Percentiles rank a stretch among this genome's conserved stretches.
These are phyloP conservation scores for Hypoxylon sp. DNA, from an alignment of 2,329 filamentous ascomycete genomes.

Conservation along the genomic window DNA sequence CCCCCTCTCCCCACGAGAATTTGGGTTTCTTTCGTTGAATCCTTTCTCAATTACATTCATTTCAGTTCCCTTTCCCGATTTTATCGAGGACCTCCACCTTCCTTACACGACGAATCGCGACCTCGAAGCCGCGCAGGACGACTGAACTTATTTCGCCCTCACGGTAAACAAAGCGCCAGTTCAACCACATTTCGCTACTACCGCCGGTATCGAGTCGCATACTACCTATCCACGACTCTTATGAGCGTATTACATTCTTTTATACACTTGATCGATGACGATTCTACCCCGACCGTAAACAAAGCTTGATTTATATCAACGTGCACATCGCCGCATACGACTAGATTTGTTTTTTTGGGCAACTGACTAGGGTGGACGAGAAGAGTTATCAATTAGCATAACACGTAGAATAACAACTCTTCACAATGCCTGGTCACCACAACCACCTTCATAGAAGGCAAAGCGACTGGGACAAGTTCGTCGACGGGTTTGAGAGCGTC, in stretches of 20 bases:
- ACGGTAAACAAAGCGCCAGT: conserved; percentile 41
- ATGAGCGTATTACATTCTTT: conserved; percentile 50
- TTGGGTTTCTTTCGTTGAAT: conserved; percentile 41
- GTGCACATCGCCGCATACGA: conserved; percentile 6
- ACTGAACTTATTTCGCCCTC: conserved; percentile 42
- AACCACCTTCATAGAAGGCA: conserved; percentile 50
- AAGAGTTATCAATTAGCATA: conserved; percentile 18
- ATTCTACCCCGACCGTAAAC: conserved; percentile 9
- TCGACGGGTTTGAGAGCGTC: conserved; percentile 51
- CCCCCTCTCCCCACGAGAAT: conserved; percentile 42
- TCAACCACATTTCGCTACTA: conserved; percentile 41
- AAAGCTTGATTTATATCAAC: conserved; percentile 13
- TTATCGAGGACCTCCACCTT: conserved; percentile 48
- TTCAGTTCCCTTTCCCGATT: conserved; percentile 43
- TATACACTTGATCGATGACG: conserved; percentile 18
- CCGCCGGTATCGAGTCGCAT: conserved; percentile 35
- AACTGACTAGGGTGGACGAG: conserved; percentile 21
- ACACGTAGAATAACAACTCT: conserved; percentile 11
- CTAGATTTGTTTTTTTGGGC: conserved; percentile 12
- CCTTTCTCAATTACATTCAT: conserved; percentile 49
- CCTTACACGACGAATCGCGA: conserved; percentile 41
- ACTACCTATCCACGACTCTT: conserved; percentile 38
- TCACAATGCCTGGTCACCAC: conserved; percentile 47
- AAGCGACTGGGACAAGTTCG: conserved; percentile 47
- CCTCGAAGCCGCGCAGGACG: conserved; percentile 35